Percentiles rank a stretch among this genome's conserved stretches.
phyloP scores from a whole-genome alignment of 495 filamentous ascomycete species.

The Bacidia rubella region DNA sequence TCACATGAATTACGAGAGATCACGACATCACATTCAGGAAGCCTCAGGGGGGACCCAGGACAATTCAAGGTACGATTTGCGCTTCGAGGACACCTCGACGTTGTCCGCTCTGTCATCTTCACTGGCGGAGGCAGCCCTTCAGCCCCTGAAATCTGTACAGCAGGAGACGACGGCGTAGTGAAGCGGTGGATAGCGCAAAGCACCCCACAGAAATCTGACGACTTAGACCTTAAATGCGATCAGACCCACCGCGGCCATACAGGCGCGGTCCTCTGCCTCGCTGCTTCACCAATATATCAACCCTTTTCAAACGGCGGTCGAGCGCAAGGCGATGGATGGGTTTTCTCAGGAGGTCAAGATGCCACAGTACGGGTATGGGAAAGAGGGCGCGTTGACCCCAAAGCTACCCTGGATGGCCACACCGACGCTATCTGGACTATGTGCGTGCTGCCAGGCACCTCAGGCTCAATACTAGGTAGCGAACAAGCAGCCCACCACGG shows the following conservation, averaged over 20 bases:
- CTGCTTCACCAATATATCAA: constrained; percentile 71
- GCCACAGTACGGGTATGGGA: constrained; percentile 91
- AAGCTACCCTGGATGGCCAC: constrained; percentile 87
- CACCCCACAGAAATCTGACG: constrained; percentile 35
- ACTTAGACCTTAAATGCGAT: constrained; percentile 82
- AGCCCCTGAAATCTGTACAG: constrained; percentile 93
- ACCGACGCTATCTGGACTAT: constrained; percentile 93
- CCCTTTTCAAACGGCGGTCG: constrained; percentile 81
- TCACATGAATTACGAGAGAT: constrained; percentile 35
- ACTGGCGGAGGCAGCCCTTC: constrained; percentile 87
- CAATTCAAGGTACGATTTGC: constrained; percentile 90
- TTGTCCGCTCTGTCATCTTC: constrained; percentile 86
- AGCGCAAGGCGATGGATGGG: constrained; percentile 81
- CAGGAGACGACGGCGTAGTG: constrained; percentile 86
- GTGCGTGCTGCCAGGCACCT: constrained; percentile 79
- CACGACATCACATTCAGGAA: constrained; percentile 17
- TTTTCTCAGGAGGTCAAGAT: constrained; percentile 94
- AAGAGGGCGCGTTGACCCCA: constrained; percentile 81
- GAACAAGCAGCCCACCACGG: constrained; percentile 49
- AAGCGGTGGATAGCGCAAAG: constrained; percentile 72
- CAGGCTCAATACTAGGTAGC: constrained; percentile 62
- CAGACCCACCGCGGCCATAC: constrained; percentile 90
- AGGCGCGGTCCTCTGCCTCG: constrained; percentile 75
- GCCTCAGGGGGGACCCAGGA: constrained; percentile 42
- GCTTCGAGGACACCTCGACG: constrained; percentile 81